Base-by-base conservation (phyloP, 345 rosid genomes). In the Lagerstroemia speciosa region DNA sequence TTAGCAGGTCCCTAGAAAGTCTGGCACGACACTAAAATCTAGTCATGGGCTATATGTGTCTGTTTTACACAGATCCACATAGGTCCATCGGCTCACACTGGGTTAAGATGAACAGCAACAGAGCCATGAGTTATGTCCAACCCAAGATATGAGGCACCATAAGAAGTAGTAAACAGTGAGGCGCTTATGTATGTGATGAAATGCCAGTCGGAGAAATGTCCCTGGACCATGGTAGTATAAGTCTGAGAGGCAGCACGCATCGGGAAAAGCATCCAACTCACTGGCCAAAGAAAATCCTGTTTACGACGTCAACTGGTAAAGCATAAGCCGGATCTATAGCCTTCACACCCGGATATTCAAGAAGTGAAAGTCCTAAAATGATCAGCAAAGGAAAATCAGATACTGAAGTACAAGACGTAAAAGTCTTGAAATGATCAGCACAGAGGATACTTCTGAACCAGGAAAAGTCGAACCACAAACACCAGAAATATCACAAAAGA, bases 331-430 rank as follows among this genome's bases (percentile, higher is more conserved):
- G 63, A 27, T 58, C 63, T 27, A 27, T 58, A 2, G 96, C 81
- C 75, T 88, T 91, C 65, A 91, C 50, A 76, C 97, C 99, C 19
- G 90, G 86, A 80, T 84, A 89, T 76, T 88, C 96, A 16, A 91
- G 97, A 66, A 58, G 93, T 0, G 99, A 89, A 71, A 94, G 96
- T 67, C 99, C 96, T 88, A 86, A 75, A 75, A 40, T 45, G 43
- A 71, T 48, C 26, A 46, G 9, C 48, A 32, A 67, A 41, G 46
- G 46, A 41, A 16, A 41, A 41, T 91, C 64, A 91, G 45, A 78
- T 93, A 96, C 19, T 88, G 86, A 80, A 85, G 88, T 76, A 86
- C 96, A 20, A 91, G 97, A 65, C 8, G 92, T 0, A 98, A 88
- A 72, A 94, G 93, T 66, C 98, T 92, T 87, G 85, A 75, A 75